Evolutionary conservation across 2,329 filamentous ascomycete species (phyloP).

Genomic region (Arthrinium puccinioides): DNA sequence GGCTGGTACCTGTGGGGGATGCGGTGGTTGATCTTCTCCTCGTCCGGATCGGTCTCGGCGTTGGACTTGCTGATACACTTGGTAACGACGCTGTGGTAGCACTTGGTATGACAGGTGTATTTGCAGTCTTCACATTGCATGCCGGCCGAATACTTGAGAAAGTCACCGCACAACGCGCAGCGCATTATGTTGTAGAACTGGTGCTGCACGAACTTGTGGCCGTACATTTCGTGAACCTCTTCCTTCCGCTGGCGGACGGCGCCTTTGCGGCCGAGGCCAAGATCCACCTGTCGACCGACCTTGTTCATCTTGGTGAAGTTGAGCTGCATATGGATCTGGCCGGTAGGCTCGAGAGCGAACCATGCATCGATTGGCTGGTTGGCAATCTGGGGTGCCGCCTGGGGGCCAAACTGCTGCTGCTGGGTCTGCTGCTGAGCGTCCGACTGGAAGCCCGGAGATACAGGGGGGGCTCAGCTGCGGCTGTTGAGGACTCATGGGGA

Average conservation of each 20-base stretch:
- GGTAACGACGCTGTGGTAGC: conserved; percentile 91
- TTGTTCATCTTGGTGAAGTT: conserved; percentile 89
- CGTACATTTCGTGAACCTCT: conserved; percentile 96
- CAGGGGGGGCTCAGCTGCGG: conserved; percentile 36
- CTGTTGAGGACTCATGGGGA: conserved; percentile 47
- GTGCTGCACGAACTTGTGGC: conserved; percentile 97
- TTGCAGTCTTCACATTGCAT: conserved; percentile 99
- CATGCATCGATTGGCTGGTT: conserved; percentile 75
- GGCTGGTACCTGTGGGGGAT: conserved; percentile 95
- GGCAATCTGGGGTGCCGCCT: conserved; percentile 42
- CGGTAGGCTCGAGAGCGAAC: conserved; percentile 94
- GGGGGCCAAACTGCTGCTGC: conserved; percentile 21
- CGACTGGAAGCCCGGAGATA: conserved; percentile 28
- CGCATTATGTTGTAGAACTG: conserved; percentile 99
- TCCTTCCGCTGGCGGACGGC: conserved; percentile 97
- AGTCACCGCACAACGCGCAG: conserved; percentile 93
- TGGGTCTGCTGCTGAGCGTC: conserved; percentile 17
- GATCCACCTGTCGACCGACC: conserved; percentile 74
- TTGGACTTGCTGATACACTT: conserved; percentile 99
- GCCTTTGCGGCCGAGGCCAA: conserved; percentile 88
- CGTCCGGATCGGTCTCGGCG: conserved; percentile 94
- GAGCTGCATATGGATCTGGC: conserved; percentile 83
- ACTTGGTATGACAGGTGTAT: conserved; percentile 98
- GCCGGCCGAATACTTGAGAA: conserved; percentile 95
- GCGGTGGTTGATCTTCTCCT: conserved; percentile 99